Percentiles rank a stretch among this genome's conserved stretches.
Conservation (phyloP, 331 rosid genomes). For the Saraca asoca region DNA sequence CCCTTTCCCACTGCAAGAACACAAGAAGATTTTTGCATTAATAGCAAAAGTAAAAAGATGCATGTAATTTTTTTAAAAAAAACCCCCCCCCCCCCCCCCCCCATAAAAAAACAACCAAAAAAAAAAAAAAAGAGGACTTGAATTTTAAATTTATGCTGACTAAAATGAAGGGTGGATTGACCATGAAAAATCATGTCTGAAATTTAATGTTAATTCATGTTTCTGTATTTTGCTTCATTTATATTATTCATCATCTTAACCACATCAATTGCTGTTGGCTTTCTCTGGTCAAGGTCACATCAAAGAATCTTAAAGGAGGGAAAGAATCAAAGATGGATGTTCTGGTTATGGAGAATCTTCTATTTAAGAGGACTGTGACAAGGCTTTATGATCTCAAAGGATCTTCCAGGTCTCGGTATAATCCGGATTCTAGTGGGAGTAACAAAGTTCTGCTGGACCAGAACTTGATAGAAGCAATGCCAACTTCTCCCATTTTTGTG, state of each 20-base stretch:
- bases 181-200: conserved; percentile 11
- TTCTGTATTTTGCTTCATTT: conserved; percentile 20
- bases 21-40: too few species aligned
- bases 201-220: background rate
- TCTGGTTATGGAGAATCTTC: conserved; percentile 96
- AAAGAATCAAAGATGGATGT: conserved; percentile 85
- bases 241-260: conserved; percentile 13
- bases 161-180: conserved; percentile 6
- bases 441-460: conserved; percentile 91
- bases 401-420: conserved; percentile 86
- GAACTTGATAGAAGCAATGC: conserved; percentile 97
- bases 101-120: too few species aligned
- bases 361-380: conserved; percentile 70
- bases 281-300: conserved; percentile 62
- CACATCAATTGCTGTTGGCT: conserved; percentile 25
- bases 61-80: too few species aligned
- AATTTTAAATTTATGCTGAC: background rate
- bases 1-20: too few species aligned
- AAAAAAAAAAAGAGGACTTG: too few species aligned
- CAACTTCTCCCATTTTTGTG: conserved; percentile 94
- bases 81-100: too few species aligned
- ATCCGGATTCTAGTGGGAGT: conserved; percentile 79
- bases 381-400: conserved; percentile 96
- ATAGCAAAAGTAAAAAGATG: too few species aligned
- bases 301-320: conserved; percentile 87